phyloP scores from a whole-genome alignment of 768 basidiomycete species.

The Rhodotorula toruloides region DNA sequence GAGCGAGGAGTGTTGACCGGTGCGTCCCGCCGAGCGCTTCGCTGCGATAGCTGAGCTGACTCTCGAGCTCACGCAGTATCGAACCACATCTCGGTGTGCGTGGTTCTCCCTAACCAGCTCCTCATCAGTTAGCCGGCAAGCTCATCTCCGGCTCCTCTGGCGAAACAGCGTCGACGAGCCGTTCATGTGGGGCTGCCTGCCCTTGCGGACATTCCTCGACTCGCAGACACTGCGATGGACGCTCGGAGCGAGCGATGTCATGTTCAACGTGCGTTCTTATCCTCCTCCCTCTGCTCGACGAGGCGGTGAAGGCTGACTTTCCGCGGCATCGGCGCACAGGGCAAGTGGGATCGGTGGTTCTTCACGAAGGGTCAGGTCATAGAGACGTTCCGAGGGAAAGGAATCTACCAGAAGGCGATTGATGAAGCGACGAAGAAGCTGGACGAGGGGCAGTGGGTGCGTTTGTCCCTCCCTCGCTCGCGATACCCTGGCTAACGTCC shows the following conservation, averaged over 20 bases:
- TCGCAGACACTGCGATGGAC: conserved; percentile 72
- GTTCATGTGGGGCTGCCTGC: conserved; percentile 79
- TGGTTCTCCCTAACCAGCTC: conserved; percentile 18
- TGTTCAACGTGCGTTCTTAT: conserved; percentile 66
- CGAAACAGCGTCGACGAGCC: conserved; percentile 68
- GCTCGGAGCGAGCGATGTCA: conserved; percentile 83
- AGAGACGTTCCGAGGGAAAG: conserved; percentile 85
- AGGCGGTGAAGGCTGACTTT: neutral
- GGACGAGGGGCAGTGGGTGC: conserved; percentile 77
- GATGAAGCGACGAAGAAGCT: conserved; percentile 75
- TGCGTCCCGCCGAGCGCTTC: conserved; percentile 45
- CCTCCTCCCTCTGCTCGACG: neutral
- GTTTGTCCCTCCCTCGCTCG: conserved; percentile 41
- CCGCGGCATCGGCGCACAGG: neutral
- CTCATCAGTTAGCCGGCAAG: neutral
- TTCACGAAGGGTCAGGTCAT: conserved; percentile 85
- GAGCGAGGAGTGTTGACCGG: conserved; percentile 71
- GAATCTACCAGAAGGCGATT: conserved; percentile 79
- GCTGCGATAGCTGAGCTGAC: neutral
- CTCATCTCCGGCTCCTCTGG: neutral
- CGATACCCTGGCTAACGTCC: too few species aligned
- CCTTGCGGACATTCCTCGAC: conserved; percentile 58
- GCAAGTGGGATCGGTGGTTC: conserved; percentile 72
- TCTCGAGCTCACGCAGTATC: conserved; percentile 55
- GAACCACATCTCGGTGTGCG: conserved; percentile 89